phyloP scores from a whole-genome alignment of 2,329 filamentous ascomycete genomes.

The Aspergillus sp. region DNA sequence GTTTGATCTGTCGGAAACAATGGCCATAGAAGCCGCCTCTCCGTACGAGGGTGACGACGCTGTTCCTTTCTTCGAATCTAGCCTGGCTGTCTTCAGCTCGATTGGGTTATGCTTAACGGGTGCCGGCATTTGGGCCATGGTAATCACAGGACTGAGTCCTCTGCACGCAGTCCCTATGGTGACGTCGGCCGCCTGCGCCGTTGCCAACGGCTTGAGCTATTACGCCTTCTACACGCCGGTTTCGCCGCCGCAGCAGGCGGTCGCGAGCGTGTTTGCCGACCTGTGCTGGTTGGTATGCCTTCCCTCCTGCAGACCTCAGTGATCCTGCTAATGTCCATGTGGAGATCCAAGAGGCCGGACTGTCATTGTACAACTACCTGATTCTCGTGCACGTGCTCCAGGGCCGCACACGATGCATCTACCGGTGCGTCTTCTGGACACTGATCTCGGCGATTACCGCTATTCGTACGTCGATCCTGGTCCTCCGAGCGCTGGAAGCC shows the following conservation, averaged over 20 bases:
- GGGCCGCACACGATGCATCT: neutral
- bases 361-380: conserved; percentile 12
- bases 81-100: conserved; percentile 8
- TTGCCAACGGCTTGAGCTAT: conserved; percentile 9
- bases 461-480: neutral
- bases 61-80: conserved; percentile 4
- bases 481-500: neutral
- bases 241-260: conserved; percentile 1
- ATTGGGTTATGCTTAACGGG: conserved; percentile 8
- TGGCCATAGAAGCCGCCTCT: too few species aligned
- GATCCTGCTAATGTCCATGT: neutral
- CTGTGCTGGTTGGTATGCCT: conserved; percentile 8
- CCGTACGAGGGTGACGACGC: neutral
- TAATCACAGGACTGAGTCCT: conserved; percentile 4
- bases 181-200: conserved; percentile 5
- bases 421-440: neutral
- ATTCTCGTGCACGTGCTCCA: conserved; percentile 7
- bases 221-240: conserved; percentile 9
- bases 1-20: too few species aligned
- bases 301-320: neutral
- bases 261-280: conserved; percentile 8
- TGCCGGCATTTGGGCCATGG: conserved; percentile 5
- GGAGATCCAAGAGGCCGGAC: conserved; percentile 9
- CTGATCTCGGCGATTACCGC: neutral
- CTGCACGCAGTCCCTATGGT: conserved; percentile 7